Conservation (phyloP, 352 stramenopile species). For the Aphanomyces invadans region DNA sequence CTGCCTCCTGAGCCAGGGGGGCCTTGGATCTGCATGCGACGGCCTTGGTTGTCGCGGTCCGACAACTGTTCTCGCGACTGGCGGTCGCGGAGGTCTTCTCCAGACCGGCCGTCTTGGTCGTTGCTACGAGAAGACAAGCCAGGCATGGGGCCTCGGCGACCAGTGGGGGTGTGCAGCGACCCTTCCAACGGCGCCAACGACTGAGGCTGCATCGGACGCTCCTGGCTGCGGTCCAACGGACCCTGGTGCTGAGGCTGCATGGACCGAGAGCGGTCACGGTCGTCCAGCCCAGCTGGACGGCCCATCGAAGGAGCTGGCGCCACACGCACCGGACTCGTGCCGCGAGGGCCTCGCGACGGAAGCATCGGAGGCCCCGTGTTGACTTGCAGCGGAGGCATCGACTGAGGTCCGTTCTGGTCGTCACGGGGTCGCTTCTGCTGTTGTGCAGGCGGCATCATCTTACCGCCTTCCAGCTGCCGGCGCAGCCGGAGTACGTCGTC, state of each 20-base stretch:
- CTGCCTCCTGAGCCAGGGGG: constrained; percentile 32
- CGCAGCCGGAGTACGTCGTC: constrained; percentile 79
- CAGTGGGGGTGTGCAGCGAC: constrained; percentile 46
- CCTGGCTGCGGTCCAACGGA: constrained; percentile 27
- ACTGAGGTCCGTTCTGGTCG: not conserved
- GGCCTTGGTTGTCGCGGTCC: constrained; percentile 14
- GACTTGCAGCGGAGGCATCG: constrained; percentile 19
- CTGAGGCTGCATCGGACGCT: constrained; percentile 30
- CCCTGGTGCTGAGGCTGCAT: constrained; percentile 22
- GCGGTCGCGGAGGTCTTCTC: not conserved
- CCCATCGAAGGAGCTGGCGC: constrained; percentile 17
- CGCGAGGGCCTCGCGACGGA: not conserved
- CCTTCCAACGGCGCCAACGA: constrained; percentile 53
- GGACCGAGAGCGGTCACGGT: not conserved
- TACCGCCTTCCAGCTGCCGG: constrained; percentile 55
- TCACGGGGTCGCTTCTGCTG: constrained; percentile 10
- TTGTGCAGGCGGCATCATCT: not conserved
- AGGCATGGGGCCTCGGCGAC: constrained; percentile 46
- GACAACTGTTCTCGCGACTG: no score
- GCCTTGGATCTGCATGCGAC: constrained; percentile 5
- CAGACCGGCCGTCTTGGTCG: constrained; percentile 5
- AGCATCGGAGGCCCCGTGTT: constrained; percentile 17
- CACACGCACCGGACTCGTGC: constrained; percentile 17
- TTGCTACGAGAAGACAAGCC: constrained; percentile 30
- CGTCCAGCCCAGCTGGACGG: constrained; percentile 17